These are phyloP conservation scores for Scutellaria minor DNA, from an alignment of 257 asterid species.

Conservation along the genomic window DNA sequence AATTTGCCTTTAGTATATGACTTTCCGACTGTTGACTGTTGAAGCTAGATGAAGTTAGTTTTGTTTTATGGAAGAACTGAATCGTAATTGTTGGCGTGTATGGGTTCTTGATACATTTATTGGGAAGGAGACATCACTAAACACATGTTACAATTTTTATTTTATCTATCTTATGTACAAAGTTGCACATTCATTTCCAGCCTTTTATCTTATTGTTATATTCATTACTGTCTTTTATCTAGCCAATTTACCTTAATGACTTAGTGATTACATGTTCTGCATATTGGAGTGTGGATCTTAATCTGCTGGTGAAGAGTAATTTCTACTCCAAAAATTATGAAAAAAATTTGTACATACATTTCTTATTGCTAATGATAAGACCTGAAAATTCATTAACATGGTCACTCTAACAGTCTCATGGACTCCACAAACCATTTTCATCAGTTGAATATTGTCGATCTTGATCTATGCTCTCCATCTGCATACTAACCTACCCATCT, in stretches of 20 bases:
- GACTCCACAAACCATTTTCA: slow-evolving; percentile 8
- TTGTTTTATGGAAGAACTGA: neutral
- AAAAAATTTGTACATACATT: neutral
- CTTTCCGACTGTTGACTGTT: slow-evolving; percentile 15
- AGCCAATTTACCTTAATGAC: neutral
- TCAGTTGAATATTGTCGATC: neutral
- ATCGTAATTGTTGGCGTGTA: neutral
- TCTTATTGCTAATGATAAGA: neutral
- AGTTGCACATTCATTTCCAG: slow-evolving; percentile 19
- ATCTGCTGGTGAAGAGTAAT: neutral
- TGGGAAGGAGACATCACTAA: slow-evolving; percentile 5
- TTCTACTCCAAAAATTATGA: neutral
- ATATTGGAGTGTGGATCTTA: slow-evolving; percentile 14
- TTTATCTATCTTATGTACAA: neutral
- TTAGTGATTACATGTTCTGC: neutral
- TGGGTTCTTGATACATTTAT: slow-evolving; percentile 5
- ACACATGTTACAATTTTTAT: neutral
- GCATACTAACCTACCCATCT: neutral
- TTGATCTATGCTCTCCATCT: neutral
- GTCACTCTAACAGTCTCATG: neutral
- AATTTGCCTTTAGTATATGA: neutral
- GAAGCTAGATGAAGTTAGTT: neutral
- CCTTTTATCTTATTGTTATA: neutral
- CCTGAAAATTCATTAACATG: neutral
- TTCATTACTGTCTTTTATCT: neutral